phyloP scores from a whole-genome alignment of 2,329 filamentous ascomycete species.

The Aspergillus alliaceus region DNA sequence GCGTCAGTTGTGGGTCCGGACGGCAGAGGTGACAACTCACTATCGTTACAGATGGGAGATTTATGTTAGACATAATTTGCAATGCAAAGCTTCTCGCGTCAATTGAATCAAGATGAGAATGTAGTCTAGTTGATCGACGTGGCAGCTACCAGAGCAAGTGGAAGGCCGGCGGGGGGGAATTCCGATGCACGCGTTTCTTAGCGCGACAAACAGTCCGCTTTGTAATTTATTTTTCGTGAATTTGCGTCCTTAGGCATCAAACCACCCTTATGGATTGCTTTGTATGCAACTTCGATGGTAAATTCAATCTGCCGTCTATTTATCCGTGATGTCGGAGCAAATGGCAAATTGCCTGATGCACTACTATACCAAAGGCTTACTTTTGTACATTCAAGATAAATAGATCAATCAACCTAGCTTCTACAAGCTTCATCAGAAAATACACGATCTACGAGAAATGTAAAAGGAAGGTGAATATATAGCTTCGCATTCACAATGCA shows the following conservation, averaged over 20 bases:
- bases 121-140: background rate
- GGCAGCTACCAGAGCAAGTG: background rate
- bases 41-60: slow-evolving; percentile 37
- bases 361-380: no score
- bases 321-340: no score
- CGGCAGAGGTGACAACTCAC: slow-evolving; percentile 22
- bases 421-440: no score
- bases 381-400: no score
- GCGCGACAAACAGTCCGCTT: background rate
- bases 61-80: slow-evolving; percentile 15
- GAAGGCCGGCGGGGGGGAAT: background rate
- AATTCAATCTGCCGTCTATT: no score
- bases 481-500: no score
- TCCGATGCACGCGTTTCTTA: background rate
- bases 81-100: background rate
- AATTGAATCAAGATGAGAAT: background rate
- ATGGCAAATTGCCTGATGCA: no score
- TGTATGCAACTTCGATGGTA: no score
- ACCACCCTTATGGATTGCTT: no score
- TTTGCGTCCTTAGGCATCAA: slow-evolving; percentile 2
- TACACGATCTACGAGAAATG: no score
- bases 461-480: no score
- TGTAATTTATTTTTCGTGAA: background rate
- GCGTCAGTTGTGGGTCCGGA: background rate
- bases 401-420: no score